These are phyloP conservation scores for Aspergillus homomorphus DNA, from an alignment of 495 filamentous ascomycete genomes.

Conservation along the genomic window DNA sequence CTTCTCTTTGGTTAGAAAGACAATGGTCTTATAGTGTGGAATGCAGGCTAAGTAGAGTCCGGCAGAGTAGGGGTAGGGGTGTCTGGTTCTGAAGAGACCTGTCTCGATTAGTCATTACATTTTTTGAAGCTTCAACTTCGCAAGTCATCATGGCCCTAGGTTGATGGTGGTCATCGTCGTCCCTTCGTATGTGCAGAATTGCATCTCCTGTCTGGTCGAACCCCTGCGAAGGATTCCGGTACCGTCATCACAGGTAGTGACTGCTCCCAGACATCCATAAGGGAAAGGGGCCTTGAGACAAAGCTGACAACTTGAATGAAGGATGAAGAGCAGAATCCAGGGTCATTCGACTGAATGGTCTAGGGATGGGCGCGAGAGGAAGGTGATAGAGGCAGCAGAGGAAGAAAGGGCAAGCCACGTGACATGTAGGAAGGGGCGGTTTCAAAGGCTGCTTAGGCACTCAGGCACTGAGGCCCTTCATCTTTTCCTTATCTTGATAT, in stretches of 20 bases:
- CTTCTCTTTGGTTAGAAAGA: background rate
- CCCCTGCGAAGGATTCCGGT: background rate
- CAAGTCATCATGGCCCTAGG: background rate
- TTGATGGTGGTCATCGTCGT: background rate
- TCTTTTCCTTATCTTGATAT: no score
- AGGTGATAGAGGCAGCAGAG: background rate
- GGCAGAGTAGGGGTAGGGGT: background rate
- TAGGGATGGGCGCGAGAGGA: background rate
- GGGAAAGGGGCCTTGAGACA: background rate
- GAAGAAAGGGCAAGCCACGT: background rate
- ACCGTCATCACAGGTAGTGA: background rate
- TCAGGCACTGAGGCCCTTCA: background rate
- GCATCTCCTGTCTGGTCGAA: background rate
- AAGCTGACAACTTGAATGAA: background rate
- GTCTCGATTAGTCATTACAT: constrained; percentile 49
- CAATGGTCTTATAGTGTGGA: constrained; percentile 4
- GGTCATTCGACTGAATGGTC: background rate
- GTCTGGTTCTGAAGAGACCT: constrained; percentile 68
- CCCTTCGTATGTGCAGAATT: background rate
- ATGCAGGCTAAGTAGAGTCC: constrained; percentile 5
- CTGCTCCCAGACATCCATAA: background rate
- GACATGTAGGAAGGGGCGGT: background rate
- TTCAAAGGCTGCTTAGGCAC: background rate
- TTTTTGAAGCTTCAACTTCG: background rate
- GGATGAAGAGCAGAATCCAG: background rate